Evolutionary conservation across 169 alveolate genomes (phyloP), one percentile per base, ranked within the genome.

Genomic region (Babesia sp.): DNA sequence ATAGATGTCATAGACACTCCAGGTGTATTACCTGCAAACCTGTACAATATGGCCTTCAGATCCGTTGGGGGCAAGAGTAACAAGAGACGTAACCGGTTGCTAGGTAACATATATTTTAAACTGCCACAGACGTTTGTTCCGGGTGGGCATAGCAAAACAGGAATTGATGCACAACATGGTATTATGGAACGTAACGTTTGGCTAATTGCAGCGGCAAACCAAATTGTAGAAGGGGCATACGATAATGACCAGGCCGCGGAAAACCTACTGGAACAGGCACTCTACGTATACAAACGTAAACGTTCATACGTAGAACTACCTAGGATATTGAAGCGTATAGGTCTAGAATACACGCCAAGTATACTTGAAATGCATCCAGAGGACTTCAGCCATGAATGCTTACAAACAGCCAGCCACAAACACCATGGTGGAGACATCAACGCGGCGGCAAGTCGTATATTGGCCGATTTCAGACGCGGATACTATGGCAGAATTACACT

Each of bases 1-100:
- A 77, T 83, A 45, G 92, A 86, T 71, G 75, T 81, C 2, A 74
- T 86, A 34, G 92, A 86, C 56, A 88, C 93, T n/a, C 93, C 93
- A 14, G 93, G 93, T 2, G 81, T 88, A 24, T 22, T 88, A 36
- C 86, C 91, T 14, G 79, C 85, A 22, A 83, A 86, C 63, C 60
- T 86, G 29, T 86, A 86, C 60, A 72, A 80, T 41, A 22, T 71
- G 57, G 68, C 55, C 22, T 42, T 77, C 3, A 26, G 76, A 22
- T 86, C 66, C 26, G 72, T 48, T 41, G 51, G 22, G 31, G 53
- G 54, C 39, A 55, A 76, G 42, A 48, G 60, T 33, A 71, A 60
- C 37, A 67, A 68, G 60, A 79, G 71, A 20, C 83, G 84, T 29
- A 76, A 64, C 57, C 69, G 76, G 46, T 53, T 79, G 31, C 75